phyloP scores from a whole-genome alignment of 169 alveolate genomes.

The Eimeria acervulina region DNA sequence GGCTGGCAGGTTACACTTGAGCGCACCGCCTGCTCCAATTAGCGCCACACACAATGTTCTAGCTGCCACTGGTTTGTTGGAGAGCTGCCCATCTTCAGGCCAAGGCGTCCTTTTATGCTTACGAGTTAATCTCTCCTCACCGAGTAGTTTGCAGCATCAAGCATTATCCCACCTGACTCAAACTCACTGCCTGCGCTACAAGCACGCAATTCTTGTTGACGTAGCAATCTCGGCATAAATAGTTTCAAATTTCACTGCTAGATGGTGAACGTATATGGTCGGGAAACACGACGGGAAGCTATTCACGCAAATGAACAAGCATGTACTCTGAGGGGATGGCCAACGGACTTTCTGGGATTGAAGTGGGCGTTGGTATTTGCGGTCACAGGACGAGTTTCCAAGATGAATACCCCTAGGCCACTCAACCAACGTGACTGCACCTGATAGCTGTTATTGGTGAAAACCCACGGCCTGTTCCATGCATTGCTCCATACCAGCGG shows the following conservation, averaged over 20 bases:
- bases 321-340: neutral
- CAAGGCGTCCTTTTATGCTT: neutral
- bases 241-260: no score
- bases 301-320: neutral
- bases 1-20: neutral
- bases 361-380: neutral
- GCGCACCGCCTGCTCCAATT: neutral
- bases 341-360: neutral
- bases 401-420: neutral
- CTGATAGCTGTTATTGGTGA: neutral
- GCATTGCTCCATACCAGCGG: neutral
- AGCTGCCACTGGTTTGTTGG: neutral
- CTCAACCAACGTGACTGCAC: neutral
- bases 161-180: neutral
- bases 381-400: neutral
- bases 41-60: neutral
- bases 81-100: neutral
- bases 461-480: neutral
- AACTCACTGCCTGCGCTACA: neutral
- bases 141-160: no score
- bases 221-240: neutral
- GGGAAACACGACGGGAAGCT: neutral
- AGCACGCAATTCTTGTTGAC: neutral
- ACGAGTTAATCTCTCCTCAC: no score
- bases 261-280: neutral